phyloP scores from a whole-genome alignment of 2,329 filamentous ascomycete genomes.

The Rugonectria rugulosa region DNA sequence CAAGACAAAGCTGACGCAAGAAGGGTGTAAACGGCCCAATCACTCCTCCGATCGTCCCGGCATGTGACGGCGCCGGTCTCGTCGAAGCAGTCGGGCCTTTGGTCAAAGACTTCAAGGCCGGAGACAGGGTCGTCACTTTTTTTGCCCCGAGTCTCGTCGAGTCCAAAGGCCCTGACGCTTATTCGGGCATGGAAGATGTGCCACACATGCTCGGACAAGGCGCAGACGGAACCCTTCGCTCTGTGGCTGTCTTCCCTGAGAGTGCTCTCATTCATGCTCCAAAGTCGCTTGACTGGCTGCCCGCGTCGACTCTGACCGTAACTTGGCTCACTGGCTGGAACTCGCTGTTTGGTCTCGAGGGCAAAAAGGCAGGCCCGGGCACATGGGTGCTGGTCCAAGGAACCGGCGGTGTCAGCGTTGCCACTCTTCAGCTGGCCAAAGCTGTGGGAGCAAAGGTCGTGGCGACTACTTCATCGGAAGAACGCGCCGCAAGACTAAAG shows the following conservation, averaged over 20 bases:
- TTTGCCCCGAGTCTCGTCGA: neutral
- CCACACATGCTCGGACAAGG: slow-evolving; percentile 29
- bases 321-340: slow-evolving; percentile 66
- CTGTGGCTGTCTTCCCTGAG: slow-evolving; percentile 42
- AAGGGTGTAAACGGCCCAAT: neutral
- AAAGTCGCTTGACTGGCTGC: slow-evolving; percentile 51
- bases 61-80: slow-evolving; percentile 15
- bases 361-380: slow-evolving; percentile 41
- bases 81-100: slow-evolving; percentile 6
- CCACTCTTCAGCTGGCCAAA: slow-evolving; percentile 52
- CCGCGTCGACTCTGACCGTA: slow-evolving; percentile 59
- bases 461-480: slow-evolving; percentile 48
- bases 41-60: slow-evolving; percentile 2
- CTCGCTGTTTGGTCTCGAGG: slow-evolving; percentile 57
- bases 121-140: slow-evolving; percentile 4
- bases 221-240: slow-evolving; percentile 42
- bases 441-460: slow-evolving; percentile 51
- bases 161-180: neutral
- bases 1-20: neutral
- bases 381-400: slow-evolving; percentile 51
- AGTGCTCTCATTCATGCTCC: slow-evolving; percentile 70
- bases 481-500: slow-evolving; percentile 47
- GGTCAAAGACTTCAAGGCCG: slow-evolving; percentile 9
- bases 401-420: slow-evolving; percentile 52
- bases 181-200: neutral